Evolutionary conservation across 805 yeast species (phyloP).

Genomic region (Tetrapisispora namnaoensis): DNA sequence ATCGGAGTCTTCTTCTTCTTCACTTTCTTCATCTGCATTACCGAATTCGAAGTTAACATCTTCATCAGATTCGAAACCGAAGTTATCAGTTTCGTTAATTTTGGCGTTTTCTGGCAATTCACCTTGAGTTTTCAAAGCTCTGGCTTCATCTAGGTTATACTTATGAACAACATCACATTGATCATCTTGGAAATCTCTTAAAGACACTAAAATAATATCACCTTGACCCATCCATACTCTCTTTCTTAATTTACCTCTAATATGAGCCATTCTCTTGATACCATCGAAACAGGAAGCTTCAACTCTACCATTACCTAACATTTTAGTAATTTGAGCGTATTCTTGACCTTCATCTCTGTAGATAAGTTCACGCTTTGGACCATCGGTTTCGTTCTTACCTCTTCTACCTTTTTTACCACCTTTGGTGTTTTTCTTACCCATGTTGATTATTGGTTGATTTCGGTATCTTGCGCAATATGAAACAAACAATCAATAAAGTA

Average conservation of each 20-base stretch:
- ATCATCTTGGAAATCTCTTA: slow-evolving; percentile 97
- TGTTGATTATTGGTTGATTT: slow-evolving; percentile 5
- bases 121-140: slow-evolving; percentile 89
- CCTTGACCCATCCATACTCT: slow-evolving; percentile 99
- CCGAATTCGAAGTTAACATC: slow-evolving; percentile 98
- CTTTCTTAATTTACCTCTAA: slow-evolving; percentile 98
- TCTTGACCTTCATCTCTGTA: slow-evolving; percentile 95
- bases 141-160: slow-evolving; percentile 95
- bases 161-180: slow-evolving; percentile 97
- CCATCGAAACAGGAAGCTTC: slow-evolving; percentile 96
- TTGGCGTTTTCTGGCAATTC: slow-evolving; percentile 96
- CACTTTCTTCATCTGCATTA: slow-evolving; percentile 75
- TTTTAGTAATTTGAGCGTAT: slow-evolving; percentile 94
- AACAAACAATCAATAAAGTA: background rate
- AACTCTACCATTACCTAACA: slow-evolving; percentile 97
- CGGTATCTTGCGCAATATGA: background rate
- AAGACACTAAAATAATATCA: slow-evolving; percentile 88
- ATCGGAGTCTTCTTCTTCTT: slow-evolving; percentile 48
- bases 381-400: slow-evolving; percentile 91
- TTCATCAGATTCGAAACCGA: slow-evolving; percentile 93
- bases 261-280: slow-evolving; percentile 87
- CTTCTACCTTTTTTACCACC: slow-evolving; percentile 92
- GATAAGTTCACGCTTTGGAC: slow-evolving; percentile 89
- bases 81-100: slow-evolving; percentile 95
- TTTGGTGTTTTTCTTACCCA: slow-evolving; percentile 35